Conservation (phyloP, 176 grass and related monocot genomes). For the Urochloa ruziziensis region DNA sequence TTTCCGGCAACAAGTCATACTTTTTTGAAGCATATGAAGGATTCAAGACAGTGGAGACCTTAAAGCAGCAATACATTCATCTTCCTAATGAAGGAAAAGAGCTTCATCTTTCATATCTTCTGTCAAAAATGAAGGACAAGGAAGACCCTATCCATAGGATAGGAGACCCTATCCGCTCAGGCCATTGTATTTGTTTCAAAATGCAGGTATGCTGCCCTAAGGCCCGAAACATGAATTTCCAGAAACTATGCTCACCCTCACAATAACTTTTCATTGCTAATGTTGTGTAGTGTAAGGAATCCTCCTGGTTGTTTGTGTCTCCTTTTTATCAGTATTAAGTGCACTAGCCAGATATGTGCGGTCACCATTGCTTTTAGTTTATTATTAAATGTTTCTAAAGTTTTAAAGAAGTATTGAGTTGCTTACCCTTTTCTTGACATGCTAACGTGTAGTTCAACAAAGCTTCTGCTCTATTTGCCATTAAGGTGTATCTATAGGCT, state of each 20-base stretch:
- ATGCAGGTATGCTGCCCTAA: conserved; percentile 62
- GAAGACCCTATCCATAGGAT: not conserved
- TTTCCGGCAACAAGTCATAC: conserved; percentile 78
- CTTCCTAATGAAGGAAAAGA: conserved; percentile 68
- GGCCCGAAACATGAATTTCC: not conserved
- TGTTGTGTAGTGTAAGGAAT: not conserved
- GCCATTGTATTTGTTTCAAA: conserved; percentile 80
- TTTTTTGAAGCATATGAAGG: conserved; percentile 93
- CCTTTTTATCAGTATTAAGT: not conserved
- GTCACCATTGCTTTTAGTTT: not conserved
- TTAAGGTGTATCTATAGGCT: not conserved
- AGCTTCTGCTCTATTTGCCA: not conserved
- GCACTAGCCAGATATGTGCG: not conserved
- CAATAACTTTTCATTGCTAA: not conserved
- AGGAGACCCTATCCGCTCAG: conserved; percentile 51
- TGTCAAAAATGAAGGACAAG: conserved; percentile 59
- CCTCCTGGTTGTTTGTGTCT: not conserved
- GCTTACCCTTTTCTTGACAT: not conserved
- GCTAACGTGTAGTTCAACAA: not conserved
- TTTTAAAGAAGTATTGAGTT: not conserved
- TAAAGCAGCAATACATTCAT: conserved; percentile 73
- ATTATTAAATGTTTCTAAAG: not conserved
- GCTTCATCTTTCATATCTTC: conserved; percentile 79
- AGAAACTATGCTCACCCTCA: conserved; percentile 41
- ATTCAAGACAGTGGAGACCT: conserved; percentile 82